Conservation (phyloP, 768 basidiomycete genomes). For the Leccinum obscurum region DNA sequence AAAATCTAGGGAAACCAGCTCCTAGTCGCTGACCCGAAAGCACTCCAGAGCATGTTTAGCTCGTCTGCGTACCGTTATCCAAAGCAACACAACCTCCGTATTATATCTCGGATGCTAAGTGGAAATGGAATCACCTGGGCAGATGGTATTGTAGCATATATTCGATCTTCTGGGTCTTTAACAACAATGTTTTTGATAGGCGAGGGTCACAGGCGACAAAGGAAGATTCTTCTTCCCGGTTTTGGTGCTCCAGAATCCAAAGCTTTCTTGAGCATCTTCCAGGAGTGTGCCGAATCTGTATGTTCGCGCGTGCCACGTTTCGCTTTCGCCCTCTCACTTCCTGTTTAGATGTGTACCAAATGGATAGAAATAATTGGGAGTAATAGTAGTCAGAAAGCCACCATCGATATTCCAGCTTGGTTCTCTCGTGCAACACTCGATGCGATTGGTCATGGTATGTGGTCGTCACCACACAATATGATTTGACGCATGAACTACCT, state of each 20-base stretch:
- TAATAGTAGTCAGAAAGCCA: background rate
- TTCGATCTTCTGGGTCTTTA: constrained; percentile 9
- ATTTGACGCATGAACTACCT: background rate
- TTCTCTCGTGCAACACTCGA: background rate
- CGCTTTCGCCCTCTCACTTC: background rate
- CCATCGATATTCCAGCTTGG: background rate
- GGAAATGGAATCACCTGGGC: constrained; percentile 44
- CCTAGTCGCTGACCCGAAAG: constrained; percentile 50
- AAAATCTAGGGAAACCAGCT: constrained; percentile 43
- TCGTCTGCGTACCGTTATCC: constrained; percentile 45
- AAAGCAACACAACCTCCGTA: constrained; percentile 35
- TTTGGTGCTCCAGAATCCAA: constrained; percentile 54
- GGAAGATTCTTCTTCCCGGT: constrained; percentile 56
- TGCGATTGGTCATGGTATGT: constrained; percentile 49
- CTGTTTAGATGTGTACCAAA: background rate
- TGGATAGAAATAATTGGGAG: background rate
- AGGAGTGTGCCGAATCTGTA: constrained; percentile 33
- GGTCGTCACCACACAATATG: background rate
- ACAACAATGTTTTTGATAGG: constrained; percentile 19
- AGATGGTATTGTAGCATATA: constrained; percentile 32
- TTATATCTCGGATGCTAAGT: constrained; percentile 15
- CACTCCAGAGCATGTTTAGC: constrained; percentile 39
- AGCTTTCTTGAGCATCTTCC: constrained; percentile 51
- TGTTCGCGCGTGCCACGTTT: background rate
- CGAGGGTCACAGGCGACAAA: constrained; percentile 51